Evolutionary conservation across 2,329 filamentous ascomycete genomes (phyloP).

Genomic region (Thelonectria discophora): DNA sequence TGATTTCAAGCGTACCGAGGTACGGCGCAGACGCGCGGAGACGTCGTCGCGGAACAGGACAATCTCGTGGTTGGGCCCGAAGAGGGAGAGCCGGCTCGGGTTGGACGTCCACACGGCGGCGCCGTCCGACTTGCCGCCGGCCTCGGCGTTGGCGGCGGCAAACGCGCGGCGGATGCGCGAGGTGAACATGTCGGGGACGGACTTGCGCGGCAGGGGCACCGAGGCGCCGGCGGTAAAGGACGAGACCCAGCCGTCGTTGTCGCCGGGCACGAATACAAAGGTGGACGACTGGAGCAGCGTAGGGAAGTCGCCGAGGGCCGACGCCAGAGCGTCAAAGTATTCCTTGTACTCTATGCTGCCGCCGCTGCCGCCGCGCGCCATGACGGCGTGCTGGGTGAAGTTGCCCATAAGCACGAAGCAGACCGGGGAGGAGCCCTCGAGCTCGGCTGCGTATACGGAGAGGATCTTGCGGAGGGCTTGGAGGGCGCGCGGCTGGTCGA

Average conservation of each 20-base stretch:
- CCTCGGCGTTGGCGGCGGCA: slow-evolving; percentile 77
- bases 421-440: slow-evolving; percentile 73
- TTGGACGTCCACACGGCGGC: slow-evolving; percentile 89
- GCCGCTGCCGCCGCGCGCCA: slow-evolving; percentile 73
- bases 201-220: slow-evolving; percentile 72
- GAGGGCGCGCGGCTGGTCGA: slow-evolving; percentile 84
- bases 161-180: slow-evolving; percentile 85
- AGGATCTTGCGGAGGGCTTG: slow-evolving; percentile 84
- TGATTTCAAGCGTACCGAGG: slow-evolving; percentile 74
- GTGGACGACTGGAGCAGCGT: slow-evolving; percentile 79
- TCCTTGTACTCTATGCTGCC: slow-evolving; percentile 98
- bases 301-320: slow-evolving; percentile 83
- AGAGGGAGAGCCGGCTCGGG: slow-evolving; percentile 81
- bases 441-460: slow-evolving; percentile 73
- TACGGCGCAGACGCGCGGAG: slow-evolving; percentile 78
- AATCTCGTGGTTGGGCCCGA: slow-evolving; percentile 88
- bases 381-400: slow-evolving; percentile 74
- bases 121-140: slow-evolving; percentile 58
- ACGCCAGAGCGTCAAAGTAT: slow-evolving; percentile 88
- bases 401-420: slow-evolving; percentile 87
- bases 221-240: slow-evolving; percentile 81
- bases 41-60: slow-evolving; percentile 90
- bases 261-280: slow-evolving; percentile 93
- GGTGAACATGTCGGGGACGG: slow-evolving; percentile 89
- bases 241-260: slow-evolving; percentile 97